These are phyloP conservation scores for Colletotrichum caudatum DNA, from an alignment of 2,329 filamentous ascomycete genomes.

Conservation along the genomic window DNA sequence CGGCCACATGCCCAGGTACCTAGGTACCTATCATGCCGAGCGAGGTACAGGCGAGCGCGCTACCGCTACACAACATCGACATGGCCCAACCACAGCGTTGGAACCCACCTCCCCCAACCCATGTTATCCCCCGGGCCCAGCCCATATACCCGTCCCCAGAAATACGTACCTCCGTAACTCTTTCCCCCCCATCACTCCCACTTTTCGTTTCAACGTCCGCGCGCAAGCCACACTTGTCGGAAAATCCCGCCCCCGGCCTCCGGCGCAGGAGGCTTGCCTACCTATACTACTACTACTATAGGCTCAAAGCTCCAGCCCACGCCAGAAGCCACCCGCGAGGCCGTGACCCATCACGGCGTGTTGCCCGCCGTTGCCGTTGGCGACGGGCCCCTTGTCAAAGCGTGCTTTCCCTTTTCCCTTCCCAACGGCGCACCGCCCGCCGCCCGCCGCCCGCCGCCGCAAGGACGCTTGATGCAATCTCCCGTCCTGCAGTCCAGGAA, in stretches of 20 bases:
- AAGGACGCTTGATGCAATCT: slow-evolving; percentile 18
- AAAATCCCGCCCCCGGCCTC: slow-evolving; percentile 4
- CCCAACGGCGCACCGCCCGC: not conserved
- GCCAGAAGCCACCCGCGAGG: slow-evolving; percentile 11
- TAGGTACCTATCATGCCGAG: too few relatives aligned
- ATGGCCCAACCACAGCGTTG: not conserved
- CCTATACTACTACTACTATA: too few relatives aligned
- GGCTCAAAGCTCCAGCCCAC: too few relatives aligned
- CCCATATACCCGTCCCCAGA: not conserved
- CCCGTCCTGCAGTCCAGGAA: not conserved
- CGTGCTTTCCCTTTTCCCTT: not conserved
- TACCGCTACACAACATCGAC: too few relatives aligned
- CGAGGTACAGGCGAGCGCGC: not conserved
- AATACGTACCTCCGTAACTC: not conserved
- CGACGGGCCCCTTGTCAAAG: slow-evolving; percentile 25
- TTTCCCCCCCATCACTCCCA: not conserved
- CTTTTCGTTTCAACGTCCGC: not conserved
- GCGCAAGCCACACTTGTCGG: slow-evolving; percentile 15
- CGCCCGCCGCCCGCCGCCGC: not conserved
- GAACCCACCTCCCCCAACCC: not conserved
- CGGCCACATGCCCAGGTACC: not conserved
- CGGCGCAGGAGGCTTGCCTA: too few relatives aligned
- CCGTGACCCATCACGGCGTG: not conserved
- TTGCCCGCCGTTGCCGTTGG: not conserved
- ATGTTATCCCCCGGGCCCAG: not conserved